Evolutionary conservation across 192 early-diverging fungal genomes (phyloP).

Genomic region (Diversispora eburnea): DNA sequence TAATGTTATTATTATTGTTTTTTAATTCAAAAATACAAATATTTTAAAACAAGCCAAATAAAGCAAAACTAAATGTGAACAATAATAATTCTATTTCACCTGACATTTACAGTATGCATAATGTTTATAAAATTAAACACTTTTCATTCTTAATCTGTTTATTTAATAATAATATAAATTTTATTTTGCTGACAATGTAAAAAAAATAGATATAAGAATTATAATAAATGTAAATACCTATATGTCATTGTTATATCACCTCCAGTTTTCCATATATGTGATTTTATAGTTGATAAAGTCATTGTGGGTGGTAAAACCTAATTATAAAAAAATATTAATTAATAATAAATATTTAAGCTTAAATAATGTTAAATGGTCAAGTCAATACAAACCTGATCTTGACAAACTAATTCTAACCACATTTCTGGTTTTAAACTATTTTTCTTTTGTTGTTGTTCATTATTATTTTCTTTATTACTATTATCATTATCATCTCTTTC

Average conservation of each 20-base stretch:
- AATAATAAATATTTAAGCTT: neutral
- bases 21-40: no score
- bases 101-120: no score
- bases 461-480: neutral
- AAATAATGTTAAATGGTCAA: constrained; percentile 11
- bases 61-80: no score
- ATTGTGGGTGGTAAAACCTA: constrained; percentile 51
- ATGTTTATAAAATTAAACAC: neutral
- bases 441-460: neutral
- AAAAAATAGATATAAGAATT: neutral
- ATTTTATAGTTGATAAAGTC: constrained; percentile 67
- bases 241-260: constrained; percentile 57
- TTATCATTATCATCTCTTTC: constrained; percentile 19
- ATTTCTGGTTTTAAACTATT: constrained; percentile 44
- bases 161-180: neutral
- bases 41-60: no score
- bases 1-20: no score
- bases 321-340: neutral
- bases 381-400: constrained; percentile 44
- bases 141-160: constrained; percentile 12
- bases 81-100: no score
- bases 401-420: constrained; percentile 56
- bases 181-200: neutral
- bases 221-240: constrained; percentile 29
- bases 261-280: constrained; percentile 60